These are phyloP conservation scores for Collybia mongolica DNA, from an alignment of 768 basidiomycete genomes.

Conservation along the genomic window DNA sequence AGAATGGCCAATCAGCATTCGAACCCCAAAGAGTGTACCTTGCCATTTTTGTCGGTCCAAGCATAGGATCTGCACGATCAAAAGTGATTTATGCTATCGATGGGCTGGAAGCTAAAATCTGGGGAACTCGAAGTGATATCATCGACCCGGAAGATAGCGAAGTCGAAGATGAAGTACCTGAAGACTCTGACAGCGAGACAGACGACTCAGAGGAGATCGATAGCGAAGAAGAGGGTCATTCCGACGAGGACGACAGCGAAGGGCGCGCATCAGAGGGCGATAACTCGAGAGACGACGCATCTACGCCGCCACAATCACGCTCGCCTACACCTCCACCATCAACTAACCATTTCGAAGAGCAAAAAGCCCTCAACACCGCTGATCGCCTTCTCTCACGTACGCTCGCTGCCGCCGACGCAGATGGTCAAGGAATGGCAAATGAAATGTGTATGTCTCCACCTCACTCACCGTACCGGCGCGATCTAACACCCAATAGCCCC, in stretches of 20 bases:
- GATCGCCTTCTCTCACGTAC: conserved; percentile 33
- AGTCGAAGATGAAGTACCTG: conserved; percentile 21
- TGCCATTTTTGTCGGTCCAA: conserved; percentile 66
- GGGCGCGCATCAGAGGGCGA: conserved; percentile 12
- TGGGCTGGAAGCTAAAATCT: conserved; percentile 52
- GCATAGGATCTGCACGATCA: conserved; percentile 56
- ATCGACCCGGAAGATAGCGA: conserved; percentile 22
- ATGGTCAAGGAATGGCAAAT: conserved; percentile 24
- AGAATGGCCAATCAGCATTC: background rate
- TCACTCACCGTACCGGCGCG: background rate
- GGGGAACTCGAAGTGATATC: conserved; percentile 33
- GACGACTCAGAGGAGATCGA: conserved; percentile 23
- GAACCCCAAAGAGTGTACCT: conserved; percentile 43
- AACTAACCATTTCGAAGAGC: conserved; percentile 20
- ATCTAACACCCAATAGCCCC: conserved; percentile 27
- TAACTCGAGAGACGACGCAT: background rate
- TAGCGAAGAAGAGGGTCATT: conserved; percentile 17
- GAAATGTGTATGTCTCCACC: conserved; percentile 25
- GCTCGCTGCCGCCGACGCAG: conserved; percentile 26
- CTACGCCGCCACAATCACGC: conserved; percentile 9
- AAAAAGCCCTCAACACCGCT: conserved; percentile 25
- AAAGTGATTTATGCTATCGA: conserved; percentile 64
- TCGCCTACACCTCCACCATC: conserved; percentile 13
- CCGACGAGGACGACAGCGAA: conserved; percentile 10
- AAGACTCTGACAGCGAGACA: conserved; percentile 21